phyloP scores from a whole-genome alignment of 768 basidiomycete genomes.

The Rhodocollybia butyracea region DNA sequence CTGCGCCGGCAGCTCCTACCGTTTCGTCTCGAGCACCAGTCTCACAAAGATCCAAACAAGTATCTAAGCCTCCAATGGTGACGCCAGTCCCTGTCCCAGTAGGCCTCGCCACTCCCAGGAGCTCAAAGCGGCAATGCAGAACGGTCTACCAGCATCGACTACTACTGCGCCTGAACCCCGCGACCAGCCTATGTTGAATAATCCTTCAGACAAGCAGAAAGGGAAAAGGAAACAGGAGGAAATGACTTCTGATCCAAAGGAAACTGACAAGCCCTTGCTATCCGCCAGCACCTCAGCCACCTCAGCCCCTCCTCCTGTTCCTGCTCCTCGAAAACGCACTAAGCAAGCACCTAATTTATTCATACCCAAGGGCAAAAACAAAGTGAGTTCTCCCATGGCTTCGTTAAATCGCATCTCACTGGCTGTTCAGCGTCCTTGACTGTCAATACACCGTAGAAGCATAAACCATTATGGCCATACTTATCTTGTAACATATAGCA shows the following conservation, averaged over 20 bases:
- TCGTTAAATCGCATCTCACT: background rate
- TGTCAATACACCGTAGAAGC: too few relatives aligned
- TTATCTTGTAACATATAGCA: too few relatives aligned
- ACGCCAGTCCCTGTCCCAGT: slow-evolving; percentile 21
- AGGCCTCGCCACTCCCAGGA: slow-evolving; percentile 36
- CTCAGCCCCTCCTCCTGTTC: slow-evolving; percentile 12
- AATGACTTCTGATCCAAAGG: background rate
- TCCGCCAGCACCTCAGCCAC: background rate
- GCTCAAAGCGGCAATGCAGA: slow-evolving; percentile 17
- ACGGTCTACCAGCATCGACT: slow-evolving; percentile 14
- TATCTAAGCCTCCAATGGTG: slow-evolving; percentile 17
- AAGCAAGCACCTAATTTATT: slow-evolving; percentile 49
- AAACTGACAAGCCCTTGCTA: background rate
- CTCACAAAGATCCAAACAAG: slow-evolving; percentile 17
- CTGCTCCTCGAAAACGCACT: slow-evolving; percentile 31
- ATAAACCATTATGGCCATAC: too few relatives aligned
- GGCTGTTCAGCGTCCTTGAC: background rate
- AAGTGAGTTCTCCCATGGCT: background rate
- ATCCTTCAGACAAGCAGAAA: slow-evolving; percentile 26
- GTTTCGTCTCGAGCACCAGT: slow-evolving; percentile 11
- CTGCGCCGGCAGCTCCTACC: slow-evolving; percentile 21
- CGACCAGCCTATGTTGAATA: slow-evolving; percentile 19
- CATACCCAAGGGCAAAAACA: slow-evolving; percentile 53
- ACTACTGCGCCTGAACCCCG: slow-evolving; percentile 10
- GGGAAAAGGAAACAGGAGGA: slow-evolving; percentile 17